Base-by-base conservation (phyloP, 345 rosid genomes). In the Eucalyptus globulus region DNA sequence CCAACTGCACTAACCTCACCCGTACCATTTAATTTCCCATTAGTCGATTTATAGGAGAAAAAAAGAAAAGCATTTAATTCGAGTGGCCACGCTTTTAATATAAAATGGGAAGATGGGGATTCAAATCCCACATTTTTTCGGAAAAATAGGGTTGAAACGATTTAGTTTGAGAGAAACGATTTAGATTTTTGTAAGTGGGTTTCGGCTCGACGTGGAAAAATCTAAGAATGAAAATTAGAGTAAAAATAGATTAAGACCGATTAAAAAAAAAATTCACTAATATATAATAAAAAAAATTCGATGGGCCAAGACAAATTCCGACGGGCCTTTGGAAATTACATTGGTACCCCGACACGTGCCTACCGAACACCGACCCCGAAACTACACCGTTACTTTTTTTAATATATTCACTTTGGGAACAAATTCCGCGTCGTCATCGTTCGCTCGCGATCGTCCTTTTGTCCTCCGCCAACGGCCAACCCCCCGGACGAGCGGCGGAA, bases 101-200 rank as follows among this genome's bases (percentile, higher is more conserved):
- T n/a, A n/a, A n/a, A n/a, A n/a, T n/a, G n/a, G n/a, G n/a, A n/a
- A n/a, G n/a, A n/a, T n/a, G 9, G 9, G 44, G 7, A 6, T 43
- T 43, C 2, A 7, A 43, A 43, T 43, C 2, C 8, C 8, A 44
- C 9, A 2, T 7, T 44, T 44, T 44, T 7, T 40, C 5, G 43
- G 9, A 8, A 8, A 8, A 8, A 8, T 8, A 2, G 45, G 2
- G 3, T 44, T 1, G 9, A 1, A 2, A 44, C 2, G 9, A 44
- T 44, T 44, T 43, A 43, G 43, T 34, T 34, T n/a, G n/a, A n/a
- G n/a, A n/a, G n/a, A n/a, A n/a, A n/a, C n/a, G n/a, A n/a, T n/a
- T n/a, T n/a, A n/a, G n/a, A n/a, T n/a, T n/a, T n/a, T n/a, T n/a
- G n/a, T n/a, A n/a, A n/a, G n/a, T n/a, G n/a, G n/a, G n/a, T n/a